Base-by-base conservation (phyloP, 2,329 filamentous ascomycete genomes). In the Rutstroemia sydowiana region DNA sequence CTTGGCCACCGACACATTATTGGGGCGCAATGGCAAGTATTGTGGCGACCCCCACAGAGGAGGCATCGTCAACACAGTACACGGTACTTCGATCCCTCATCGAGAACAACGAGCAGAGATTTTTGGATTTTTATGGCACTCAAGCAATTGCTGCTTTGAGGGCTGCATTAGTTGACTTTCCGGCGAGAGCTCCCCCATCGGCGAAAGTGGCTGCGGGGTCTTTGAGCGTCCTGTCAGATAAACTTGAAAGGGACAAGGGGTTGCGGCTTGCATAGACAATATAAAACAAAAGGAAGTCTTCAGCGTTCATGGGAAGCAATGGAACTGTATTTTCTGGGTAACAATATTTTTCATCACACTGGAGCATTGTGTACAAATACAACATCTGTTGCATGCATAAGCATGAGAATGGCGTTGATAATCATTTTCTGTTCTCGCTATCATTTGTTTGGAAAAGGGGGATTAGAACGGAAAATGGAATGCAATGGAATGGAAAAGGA, bases 21-120 rank as follows among this genome's bases (percentile, higher is more conserved):
- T 98, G 93, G 93, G 77, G 75, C 34, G 77, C 85, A 0, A 72
- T 97, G 52, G 81, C 88, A 0, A 76, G 76, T 40, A 87, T 97
- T 34, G 72, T 91, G 64, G 90, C 89, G 65, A 86, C 88, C 0
- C 85, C 88, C 0, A 64, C 81, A 0, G 68, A 71, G 9, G 76
- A 87, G 57, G 76, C 85, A 9, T 85, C 83, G n/a, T 79, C 84
- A 55, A 90, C 86, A 0, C 87, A 91, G 59, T 80, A 82, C 55
- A 75, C 84, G 5, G 79, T 91, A 2, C 72, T 92, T 37, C 79
- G 83, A 53, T 75, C 81, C 7, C 83, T 92, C 77, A 79, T 92
- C 28, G 77, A 85, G 49, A 79, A 84, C 21, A 85, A 85, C 55
- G 84, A 88, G 56, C 76, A 81, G 49, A 83, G 86, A 16, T 89